Evolutionary conservation across 2,329 filamentous ascomycete species (phyloP).

Genomic region (Epichloe amarillans): DNA sequence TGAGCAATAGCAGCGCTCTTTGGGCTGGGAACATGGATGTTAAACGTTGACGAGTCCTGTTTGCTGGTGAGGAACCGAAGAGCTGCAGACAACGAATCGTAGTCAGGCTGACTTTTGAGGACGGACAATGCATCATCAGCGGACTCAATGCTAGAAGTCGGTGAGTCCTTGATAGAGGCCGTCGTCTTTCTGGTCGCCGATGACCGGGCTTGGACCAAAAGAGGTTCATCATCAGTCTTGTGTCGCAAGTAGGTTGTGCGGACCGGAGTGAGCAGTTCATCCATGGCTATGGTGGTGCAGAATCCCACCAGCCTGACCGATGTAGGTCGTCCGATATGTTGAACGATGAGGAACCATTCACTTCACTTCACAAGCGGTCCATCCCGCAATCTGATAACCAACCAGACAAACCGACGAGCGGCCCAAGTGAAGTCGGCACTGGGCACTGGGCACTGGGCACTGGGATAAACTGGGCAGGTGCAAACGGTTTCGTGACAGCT

Average conservation of each 20-base stretch:
- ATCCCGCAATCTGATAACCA: too few relatives aligned
- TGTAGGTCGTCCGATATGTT: too few relatives aligned
- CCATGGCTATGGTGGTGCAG: conserved; percentile 27
- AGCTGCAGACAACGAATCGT: conserved; percentile 37
- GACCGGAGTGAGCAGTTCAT: conserved; percentile 40
- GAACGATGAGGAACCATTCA: too few relatives aligned
- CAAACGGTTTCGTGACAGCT: not conserved
- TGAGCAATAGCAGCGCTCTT: conserved; percentile 63
- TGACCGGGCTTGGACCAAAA: conserved; percentile 24
- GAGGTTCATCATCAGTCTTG: conserved; percentile 20
- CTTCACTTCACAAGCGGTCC: too few relatives aligned
- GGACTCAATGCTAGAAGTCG: conserved; percentile 14
- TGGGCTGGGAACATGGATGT: conserved; percentile 39
- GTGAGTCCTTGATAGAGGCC: not conserved
- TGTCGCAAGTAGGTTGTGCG: conserved; percentile 36
- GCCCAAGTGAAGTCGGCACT: too few relatives aligned
- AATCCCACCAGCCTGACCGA: too few relatives aligned
- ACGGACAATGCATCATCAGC: conserved; percentile 42
- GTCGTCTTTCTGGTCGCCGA: conserved; percentile 5
- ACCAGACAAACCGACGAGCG: too few relatives aligned
- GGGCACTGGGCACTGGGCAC: too few relatives aligned
- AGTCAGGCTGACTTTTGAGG: conserved; percentile 49
- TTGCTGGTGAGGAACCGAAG: conserved; percentile 35
- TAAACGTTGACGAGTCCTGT: conserved; percentile 11
- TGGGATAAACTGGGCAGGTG: too few relatives aligned